A percentile compares a stretch with the other conserved stretches of the same genome.
phyloP scores from a whole-genome alignment of 768 basidiomycete genomes.

The Pulveroboletus sp. region DNA sequence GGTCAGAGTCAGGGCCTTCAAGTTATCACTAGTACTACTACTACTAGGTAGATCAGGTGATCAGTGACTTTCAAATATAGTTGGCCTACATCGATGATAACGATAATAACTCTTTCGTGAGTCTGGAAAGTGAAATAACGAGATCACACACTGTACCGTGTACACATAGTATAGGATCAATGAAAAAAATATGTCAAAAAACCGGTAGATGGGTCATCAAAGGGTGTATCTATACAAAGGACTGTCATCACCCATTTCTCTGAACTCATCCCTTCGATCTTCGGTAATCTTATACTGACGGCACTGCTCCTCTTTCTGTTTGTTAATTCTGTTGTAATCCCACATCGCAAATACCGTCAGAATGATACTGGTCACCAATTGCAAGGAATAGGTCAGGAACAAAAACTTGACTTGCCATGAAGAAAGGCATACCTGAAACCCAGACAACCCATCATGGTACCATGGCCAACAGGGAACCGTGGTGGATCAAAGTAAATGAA shows the following conservation, averaged over 20 bases:
- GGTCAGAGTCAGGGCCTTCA: too few species aligned
- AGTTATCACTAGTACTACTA: too few species aligned
- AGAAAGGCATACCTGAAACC: not conserved
- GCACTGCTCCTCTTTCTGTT: not conserved
- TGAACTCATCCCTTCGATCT: not conserved
- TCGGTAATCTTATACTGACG: conserved; percentile 1
- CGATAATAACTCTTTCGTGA: too few species aligned
- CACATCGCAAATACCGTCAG: conserved; percentile 1
- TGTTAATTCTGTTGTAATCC: conserved; percentile 4
- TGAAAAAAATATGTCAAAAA: too few species aligned
- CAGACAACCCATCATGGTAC: not conserved
- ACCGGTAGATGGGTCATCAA: too few species aligned
- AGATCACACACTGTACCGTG: too few species aligned
- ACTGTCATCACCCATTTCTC: conserved; percentile 2
- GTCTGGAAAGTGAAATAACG: too few species aligned
- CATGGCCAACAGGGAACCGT: not conserved
- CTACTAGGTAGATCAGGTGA: too few species aligned
- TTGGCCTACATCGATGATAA: too few species aligned
- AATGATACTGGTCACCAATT: not conserved
- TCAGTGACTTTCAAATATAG: too few species aligned
- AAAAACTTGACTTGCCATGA: not conserved
- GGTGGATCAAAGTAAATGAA: conserved; percentile 1
- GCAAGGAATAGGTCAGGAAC: not conserved
- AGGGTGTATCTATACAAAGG: conserved; percentile 4
- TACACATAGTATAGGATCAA: too few species aligned